A percentile compares a stretch with the other conserved stretches of the same genome.
Evolutionary conservation across 2,329 filamentous ascomycete genomes (phyloP).

Genomic region (Cercospora zeae-maydis): DNA sequence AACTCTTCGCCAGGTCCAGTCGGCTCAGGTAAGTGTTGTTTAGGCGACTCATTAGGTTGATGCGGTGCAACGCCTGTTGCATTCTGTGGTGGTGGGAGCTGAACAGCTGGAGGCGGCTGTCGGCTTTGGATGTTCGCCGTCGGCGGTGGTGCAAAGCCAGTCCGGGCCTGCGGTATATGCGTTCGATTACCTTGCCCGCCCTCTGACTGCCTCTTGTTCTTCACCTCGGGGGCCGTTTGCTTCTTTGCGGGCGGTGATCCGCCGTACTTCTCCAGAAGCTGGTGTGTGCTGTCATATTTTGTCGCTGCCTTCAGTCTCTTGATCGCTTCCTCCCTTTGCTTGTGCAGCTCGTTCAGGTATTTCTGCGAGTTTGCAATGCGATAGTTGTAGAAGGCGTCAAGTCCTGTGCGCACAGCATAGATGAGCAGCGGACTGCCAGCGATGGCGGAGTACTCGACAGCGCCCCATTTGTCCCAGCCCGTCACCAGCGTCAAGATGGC

Average conservation of each 20-base stretch:
- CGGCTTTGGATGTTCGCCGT: conserved; percentile 60
- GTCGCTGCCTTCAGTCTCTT: conserved; percentile 92
- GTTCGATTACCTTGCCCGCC: conserved; percentile 17
- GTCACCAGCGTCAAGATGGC: conserved; percentile 81
- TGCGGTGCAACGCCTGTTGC: conserved; percentile 7
- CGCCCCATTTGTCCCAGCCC: conserved; percentile 73
- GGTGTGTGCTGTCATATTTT: conserved; percentile 90
- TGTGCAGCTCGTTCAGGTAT: conserved; percentile 69
- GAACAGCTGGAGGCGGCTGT: conserved; percentile 16
- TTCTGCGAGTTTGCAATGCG: conserved; percentile 67
- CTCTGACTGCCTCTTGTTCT: conserved; percentile 28
- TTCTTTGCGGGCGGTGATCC: conserved; percentile 50
- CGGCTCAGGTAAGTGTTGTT: conserved; percentile 17
- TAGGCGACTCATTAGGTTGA: conserved; percentile 9
- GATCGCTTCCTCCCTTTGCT: conserved; percentile 80
- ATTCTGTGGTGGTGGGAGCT: conserved; percentile 9
- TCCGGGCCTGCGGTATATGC: conserved; percentile 46
- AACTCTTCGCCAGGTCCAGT: conserved; percentile 56
- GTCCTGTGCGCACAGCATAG: conserved; percentile 64
- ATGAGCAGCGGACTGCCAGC: conserved; percentile 71
- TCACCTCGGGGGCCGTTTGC: conserved; percentile 39
- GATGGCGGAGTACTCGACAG: conserved; percentile 73
- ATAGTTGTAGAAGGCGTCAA: conserved; percentile 73
- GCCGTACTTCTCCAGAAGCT: conserved; percentile 92
- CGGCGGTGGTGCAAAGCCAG: conserved; percentile 58